Base-by-base conservation (phyloP, 352 stramenopile species). In the Phytophthora sp. region DNA sequence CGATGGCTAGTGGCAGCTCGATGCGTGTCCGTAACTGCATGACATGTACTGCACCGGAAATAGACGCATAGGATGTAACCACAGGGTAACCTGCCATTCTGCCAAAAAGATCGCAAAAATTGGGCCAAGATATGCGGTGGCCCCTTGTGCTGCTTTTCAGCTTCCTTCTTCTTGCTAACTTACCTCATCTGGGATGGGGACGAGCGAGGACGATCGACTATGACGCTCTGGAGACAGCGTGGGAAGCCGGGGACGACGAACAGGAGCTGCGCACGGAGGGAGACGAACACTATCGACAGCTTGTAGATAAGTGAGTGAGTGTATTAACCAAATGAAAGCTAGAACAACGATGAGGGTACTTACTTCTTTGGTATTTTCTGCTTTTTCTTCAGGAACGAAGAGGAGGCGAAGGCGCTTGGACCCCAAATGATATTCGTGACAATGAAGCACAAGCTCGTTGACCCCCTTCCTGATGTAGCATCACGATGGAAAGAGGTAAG, bases 371-470 rank as follows among this genome's bases (percentile, higher is more conserved):
- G 15, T 7, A 39, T 52, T 21, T 7, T n/a, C n/a, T n/a, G n/a
- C n/a, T n/a, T n/a, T n/a, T n/a, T n/a, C n/a, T n/a, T 11, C 45
- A 91, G 78, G 31, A 75, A 55, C 24, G 61, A 74, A 7, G 60
- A 57, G 3, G 72, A 86, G 27, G 78, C 79, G 29, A 88, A 87
- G 54, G 50, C 61, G 3, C 44, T 88, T n/a, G 83, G 83, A 6
- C 83, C 85, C 9, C 85, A 93, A 45, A 93, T 94, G 85, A 69
- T 94, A 7, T 94, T 94, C 47, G 83, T 92, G 55, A 90, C 80
- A 36, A 63, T 94, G 15, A 62, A 66, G 3, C 21, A 61, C 26
- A 38, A 52, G 0, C n/a, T 55, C 0, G 29, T 11, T 41, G 73
- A 89, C 36, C 49, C 60, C 18, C 61, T 88, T 16, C 30, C 53